Evolutionary conservation across 2,329 filamentous ascomycete species (phyloP), one percentile per base, ranked within the genome.

Genomic region (Pseudogymnoascus pannorum): DNA sequence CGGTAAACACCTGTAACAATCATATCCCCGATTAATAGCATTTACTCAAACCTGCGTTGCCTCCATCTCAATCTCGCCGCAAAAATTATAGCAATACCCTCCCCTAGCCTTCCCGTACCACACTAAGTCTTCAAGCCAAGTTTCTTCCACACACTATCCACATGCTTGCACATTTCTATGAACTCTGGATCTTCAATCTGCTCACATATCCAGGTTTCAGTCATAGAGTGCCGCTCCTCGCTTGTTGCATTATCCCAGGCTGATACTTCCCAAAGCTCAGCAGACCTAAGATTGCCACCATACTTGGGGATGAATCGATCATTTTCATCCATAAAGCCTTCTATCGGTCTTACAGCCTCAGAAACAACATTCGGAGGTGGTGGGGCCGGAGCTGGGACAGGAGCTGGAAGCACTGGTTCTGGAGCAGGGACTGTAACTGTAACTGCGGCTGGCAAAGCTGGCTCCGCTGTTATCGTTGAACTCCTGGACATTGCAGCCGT

Each of bases 51-150:
- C 35, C 62, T 35, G 48, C 20, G 2, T 60, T 38, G 9, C 58
- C 51, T 96, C 92, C 71, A 92, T 99, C 62, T 97, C 73, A 94
- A 91, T 71, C 77, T 97, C 60, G 95, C 90, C 72, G 78, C 97
- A 75, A 94, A 86, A 68, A 97, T 99, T 72, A 14, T 54, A 20
- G n/a, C 11, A 31, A 54, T 31, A 24, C n/a, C 14, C 22, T 9
- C 14, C 14, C 9, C n/a, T 11, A 12, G 9, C 7, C 11, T 4
- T 31, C 16, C 48, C 4, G 26, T 4, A 31, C 12, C 8, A 31
- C 26, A 20, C n/a, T 54, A 69, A 62, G 73, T 66, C n/a, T 73
- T 76, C n/a, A 80, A 68, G n/a, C 74, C 75, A 59, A 79, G 73
- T 36, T 75, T 73, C 62, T 73, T 72, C 81, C 80, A 83, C 64